These are phyloP conservation scores for Aspergillus udagawae DNA, from an alignment of 2,329 filamentous ascomycete genomes.

Conservation along the genomic window DNA sequence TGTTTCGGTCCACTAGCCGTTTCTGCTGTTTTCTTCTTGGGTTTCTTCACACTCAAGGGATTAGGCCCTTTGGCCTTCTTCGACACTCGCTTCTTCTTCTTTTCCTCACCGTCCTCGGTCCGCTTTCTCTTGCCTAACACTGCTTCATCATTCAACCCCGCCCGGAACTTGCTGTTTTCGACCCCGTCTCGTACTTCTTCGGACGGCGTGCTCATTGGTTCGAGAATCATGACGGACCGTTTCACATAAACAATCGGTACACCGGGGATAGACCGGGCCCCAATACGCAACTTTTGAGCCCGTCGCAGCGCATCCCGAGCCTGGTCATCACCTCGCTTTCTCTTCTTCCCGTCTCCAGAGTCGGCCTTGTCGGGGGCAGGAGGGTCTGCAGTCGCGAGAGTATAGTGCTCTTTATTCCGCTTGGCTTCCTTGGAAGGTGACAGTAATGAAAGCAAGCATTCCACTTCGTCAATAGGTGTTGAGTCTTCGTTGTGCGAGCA, in stretches of 20 bases:
- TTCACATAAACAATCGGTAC: conserved; percentile 50
- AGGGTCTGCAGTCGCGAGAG: conserved; percentile 43
- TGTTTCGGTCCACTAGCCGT: conserved; percentile 16
- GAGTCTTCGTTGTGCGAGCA: conserved; percentile 44
- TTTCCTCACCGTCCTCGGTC: conserved; percentile 23
- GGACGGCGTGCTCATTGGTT: conserved; percentile 44
- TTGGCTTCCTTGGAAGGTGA: conserved; percentile 35
- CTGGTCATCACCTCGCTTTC: conserved; percentile 31
- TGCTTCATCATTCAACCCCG: conserved; percentile 34
- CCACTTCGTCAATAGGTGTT: conserved; percentile 41
- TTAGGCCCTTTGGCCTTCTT: conserved; percentile 45
- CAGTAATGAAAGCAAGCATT: conserved; percentile 44
- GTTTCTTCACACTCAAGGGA: conserved; percentile 47
- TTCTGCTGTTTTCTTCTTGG: conserved; percentile 34
- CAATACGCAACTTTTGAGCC: conserved; percentile 32
- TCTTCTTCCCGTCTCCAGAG: conserved; percentile 24
- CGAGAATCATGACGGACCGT: conserved; percentile 48
- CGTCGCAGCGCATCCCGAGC: conserved; percentile 30
- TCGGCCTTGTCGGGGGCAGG: conserved; percentile 21
- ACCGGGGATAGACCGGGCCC: conserved; percentile 43
- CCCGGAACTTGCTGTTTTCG: conserved; percentile 46
- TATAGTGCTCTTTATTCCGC: conserved; percentile 48
- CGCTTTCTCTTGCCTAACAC: conserved; percentile 32
- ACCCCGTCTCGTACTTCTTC: conserved; percentile 39
- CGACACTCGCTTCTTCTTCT: conserved; percentile 29